Conservation (phyloP, 1,284 basidiomycete genomes). For the Ustilago nuda region DNA sequence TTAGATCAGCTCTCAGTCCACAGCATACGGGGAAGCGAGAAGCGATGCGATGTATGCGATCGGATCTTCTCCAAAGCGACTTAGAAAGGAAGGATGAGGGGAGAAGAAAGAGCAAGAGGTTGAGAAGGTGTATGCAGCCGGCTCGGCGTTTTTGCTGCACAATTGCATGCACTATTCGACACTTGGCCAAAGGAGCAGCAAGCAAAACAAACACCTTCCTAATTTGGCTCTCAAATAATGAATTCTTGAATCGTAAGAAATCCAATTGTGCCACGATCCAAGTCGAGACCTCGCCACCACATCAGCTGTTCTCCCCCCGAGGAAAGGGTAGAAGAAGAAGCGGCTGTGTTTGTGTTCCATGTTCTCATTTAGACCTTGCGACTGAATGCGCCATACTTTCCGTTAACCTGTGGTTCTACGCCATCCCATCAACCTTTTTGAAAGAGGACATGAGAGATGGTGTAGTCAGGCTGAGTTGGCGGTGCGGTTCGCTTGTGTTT, state of each 20-base stretch:
- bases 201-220: conserved; percentile 19
- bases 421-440: not conserved
- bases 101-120: not conserved
- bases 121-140: conserved; percentile 3
- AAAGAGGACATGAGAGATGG: not conserved
- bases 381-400: not conserved
- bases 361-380: not conserved
- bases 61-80: not conserved
- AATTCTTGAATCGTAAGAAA: not conserved
- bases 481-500: not conserved
- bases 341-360: not conserved
- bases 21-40: not conserved
- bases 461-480: not conserved
- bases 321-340: not conserved
- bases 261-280: not conserved
- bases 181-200: not conserved
- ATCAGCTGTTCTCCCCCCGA: not conserved
- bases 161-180: conserved; percentile 15
- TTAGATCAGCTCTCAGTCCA: not conserved
- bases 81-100: not conserved
- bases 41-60: not conserved
- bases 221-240: conserved; percentile 7
- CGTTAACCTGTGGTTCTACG: not conserved
- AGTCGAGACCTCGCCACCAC: not conserved
- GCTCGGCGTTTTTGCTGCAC: conserved; percentile 27